Evolutionary conservation across 805 yeast genomes (phyloP).

Genomic region (Myxozyma mucilagina): DNA sequence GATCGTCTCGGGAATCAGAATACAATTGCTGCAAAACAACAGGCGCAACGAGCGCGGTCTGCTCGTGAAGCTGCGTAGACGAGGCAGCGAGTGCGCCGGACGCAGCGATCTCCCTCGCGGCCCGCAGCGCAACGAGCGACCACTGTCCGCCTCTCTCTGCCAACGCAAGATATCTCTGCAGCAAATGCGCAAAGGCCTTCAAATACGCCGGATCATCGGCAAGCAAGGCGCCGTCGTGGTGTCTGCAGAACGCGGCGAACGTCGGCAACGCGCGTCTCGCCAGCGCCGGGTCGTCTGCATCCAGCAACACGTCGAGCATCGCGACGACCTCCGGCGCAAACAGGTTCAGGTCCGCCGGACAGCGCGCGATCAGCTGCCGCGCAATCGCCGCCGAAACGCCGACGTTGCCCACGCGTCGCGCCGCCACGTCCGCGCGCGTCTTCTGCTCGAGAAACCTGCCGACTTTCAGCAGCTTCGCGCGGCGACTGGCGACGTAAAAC

Average conservation of each 20-base stretch:
- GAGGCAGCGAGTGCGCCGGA: constrained; percentile 29
- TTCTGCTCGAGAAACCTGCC: constrained; percentile 65
- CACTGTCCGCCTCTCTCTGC: constrained; percentile 9
- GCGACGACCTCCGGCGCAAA: constrained; percentile 69
- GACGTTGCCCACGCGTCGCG: constrained; percentile 72
- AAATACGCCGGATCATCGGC: constrained; percentile 65
- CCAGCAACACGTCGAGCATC: constrained; percentile 55
- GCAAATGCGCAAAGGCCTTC: constrained; percentile 46
- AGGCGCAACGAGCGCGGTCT: constrained; percentile 22
- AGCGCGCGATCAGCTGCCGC: constrained; percentile 66
- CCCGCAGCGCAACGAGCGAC: constrained; percentile 15
- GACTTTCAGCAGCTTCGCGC: constrained; percentile 87
- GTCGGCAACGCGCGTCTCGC: constrained; percentile 50
- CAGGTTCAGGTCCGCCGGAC: constrained; percentile 80
- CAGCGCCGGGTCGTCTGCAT: constrained; percentile 61
- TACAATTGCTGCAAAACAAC: constrained; percentile 17
- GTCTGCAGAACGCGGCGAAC: constrained; percentile 46
- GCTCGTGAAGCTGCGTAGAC: constrained; percentile 15
- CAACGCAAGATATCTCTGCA: constrained; percentile 12
- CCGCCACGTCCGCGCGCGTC: constrained; percentile 59
- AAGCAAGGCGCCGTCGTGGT: constrained; percentile 62
- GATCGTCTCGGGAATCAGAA: constrained; percentile 7
- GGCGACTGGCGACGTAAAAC: constrained; percentile 85
- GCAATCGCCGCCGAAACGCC: constrained; percentile 77
- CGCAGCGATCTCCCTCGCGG: constrained; percentile 27